Base-by-base conservation (phyloP, 306 rosid genomes). In the Echinosophora koreensis region DNA sequence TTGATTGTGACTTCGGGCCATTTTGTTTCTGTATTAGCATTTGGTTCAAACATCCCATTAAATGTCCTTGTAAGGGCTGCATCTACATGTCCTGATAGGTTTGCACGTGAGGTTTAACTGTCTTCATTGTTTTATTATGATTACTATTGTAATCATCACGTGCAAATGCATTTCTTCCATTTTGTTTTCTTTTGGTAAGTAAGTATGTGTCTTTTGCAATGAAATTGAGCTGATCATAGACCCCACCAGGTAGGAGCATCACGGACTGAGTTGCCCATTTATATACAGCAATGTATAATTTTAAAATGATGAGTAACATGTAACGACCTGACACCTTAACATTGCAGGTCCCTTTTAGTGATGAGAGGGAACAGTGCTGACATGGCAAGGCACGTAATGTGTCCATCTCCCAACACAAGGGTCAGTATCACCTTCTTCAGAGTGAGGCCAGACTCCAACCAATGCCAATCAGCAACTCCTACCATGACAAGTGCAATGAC, bases 351-450 rank as follows among this genome's bases (percentile, higher is more conserved):
- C 47, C 91, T 96, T 68, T 14, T 96, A 16, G 98, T 93, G 77
- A 89, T 93, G 99, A 96, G 99, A 73, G 99, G 99, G 72, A 91
- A 96, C 89, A 93, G 99, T 71, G 91, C 93, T 56, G 99, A 96
- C 82, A 93, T 86, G 92, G 97, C 99, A 41, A 87, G 98, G 69
- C 99, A 96, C n/a, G 99, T 96, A 66, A 96, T 93, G 91, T 93
- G 97, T 75, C 96, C 97, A 16, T 91, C 94, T 54, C 90, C 93
- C 11, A 80, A 68, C 82, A 82, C 86, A 82, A 88, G 99, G 90
- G 88, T 83, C 16, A 91, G 91, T 92, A 84, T 96, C 76, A 86
- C 94, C 46, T 88, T 96, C 91, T 91, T 96, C 42, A 83, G 91
- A 70, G 91, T 91, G 74, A 84, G 91, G 67, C 93, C 87, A 64